Evolutionary conservation across 2,329 filamentous ascomycete species (phyloP).

Genomic region (Penicillium aurantiogriseum): DNA sequence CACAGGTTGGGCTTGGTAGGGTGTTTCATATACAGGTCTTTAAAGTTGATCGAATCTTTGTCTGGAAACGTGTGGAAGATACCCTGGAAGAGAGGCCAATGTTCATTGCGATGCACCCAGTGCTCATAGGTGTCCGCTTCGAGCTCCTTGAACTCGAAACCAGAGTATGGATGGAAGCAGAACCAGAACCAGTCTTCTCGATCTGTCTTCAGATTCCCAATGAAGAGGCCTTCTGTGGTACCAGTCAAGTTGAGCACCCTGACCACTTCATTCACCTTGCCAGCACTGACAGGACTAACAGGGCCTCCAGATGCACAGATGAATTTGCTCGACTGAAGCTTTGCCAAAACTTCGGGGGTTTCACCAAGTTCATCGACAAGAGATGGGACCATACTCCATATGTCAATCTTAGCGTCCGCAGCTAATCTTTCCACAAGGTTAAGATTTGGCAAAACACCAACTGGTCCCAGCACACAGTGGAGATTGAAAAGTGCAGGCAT

Average conservation of each 20-base stretch:
- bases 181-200: not conserved
- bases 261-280: not conserved
- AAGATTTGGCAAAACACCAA: not conserved
- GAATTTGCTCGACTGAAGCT: not conserved
- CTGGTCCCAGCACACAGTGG: not conserved
- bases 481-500: not conserved
- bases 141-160: not conserved
- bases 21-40: not conserved
- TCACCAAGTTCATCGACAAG: not conserved
- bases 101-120: not conserved
- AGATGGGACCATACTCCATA: not conserved
- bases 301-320: not conserved
- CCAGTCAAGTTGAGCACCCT: not conserved
- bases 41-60: not conserved
- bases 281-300: not conserved
- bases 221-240: not conserved
- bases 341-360: not conserved
- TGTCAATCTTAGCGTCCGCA: not conserved
- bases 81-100: not conserved
- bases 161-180: not conserved
- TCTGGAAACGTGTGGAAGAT: not conserved
- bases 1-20: not conserved
- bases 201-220: not conserved
- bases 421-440: not conserved
- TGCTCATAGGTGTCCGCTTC: not conserved